These are phyloP conservation scores for Amaranthus palmeri DNA, from an alignment of 148 eudicot species.

Conservation along the genomic window DNA sequence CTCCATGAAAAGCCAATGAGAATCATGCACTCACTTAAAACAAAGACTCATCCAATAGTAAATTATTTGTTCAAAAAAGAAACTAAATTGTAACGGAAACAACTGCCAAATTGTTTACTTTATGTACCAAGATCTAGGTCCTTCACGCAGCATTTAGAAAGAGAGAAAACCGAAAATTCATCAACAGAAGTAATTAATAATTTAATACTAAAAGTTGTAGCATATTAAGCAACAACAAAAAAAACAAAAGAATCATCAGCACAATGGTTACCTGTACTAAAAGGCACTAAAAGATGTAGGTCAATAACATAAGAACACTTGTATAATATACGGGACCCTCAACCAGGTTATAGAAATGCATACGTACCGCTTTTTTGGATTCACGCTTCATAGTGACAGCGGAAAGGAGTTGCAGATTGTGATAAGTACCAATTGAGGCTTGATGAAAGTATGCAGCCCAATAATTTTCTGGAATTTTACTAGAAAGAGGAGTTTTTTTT, in stretches of 20 bases:
- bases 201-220: too few relatives aligned
- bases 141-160: background rate
- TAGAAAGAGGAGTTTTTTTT: conserved; percentile 21
- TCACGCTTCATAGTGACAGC: conserved; percentile 27
- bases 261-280: background rate
- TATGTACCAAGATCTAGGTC: background rate
- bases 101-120: background rate
- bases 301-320: background rate
- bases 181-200: background rate
- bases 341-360: background rate
- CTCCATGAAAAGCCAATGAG: background rate
- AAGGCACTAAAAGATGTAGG: background rate
- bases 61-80: background rate
- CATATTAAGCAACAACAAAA: too few relatives aligned
- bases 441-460: conserved; percentile 93
- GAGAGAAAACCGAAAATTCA: background rate
- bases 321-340: background rate
- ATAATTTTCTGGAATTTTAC: conserved; percentile 42
- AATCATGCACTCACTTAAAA: background rate
- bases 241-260: background rate
- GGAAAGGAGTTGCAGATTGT: conserved; percentile 50
- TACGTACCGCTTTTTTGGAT: conserved; percentile 44
- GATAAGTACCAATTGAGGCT: conserved; percentile 72
- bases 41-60: background rate
- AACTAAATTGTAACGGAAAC: background rate